Evolutionary conservation across 2,329 filamentous ascomycete species (phyloP).

Genomic region (Escovopsis sp.): DNA sequence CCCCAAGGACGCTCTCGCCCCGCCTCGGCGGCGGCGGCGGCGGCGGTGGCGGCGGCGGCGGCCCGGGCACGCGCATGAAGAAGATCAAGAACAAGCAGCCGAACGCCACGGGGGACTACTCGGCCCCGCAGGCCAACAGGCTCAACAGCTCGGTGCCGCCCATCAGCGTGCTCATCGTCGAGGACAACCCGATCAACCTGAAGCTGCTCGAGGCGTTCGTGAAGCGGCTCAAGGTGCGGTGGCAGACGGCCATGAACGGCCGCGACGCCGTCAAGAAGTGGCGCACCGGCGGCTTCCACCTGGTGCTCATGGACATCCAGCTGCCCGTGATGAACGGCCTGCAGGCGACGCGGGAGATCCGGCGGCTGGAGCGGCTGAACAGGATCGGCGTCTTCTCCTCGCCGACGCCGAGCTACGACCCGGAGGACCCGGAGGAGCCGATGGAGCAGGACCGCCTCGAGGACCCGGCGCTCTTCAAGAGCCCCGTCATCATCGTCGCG

Average conservation of each 20-base stretch:
- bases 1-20: conserved; percentile 32
- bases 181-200: conserved; percentile 97
- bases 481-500: conserved; percentile 93
- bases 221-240: conserved; percentile 86
- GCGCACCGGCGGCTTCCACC: conserved; percentile 80
- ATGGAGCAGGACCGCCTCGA: conserved; percentile 53
- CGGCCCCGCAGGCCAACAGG: conserved; percentile 42
- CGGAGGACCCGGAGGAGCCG: conserved; percentile 28
- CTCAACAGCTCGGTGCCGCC: conserved; percentile 77
- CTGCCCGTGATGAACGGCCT: conserved; percentile 92
- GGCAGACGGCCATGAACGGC: conserved; percentile 95
- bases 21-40: conserved; percentile 22
- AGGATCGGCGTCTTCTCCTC: conserved; percentile 81
- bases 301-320: conserved; percentile 98
- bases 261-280: conserved; percentile 87
- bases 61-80: conserved; percentile 20
- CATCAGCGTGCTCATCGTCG: conserved; percentile 93
- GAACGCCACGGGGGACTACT: conserved; percentile 24
- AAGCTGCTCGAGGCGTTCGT: conserved; percentile 89
- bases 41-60: too few species aligned
- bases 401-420: conserved; percentile 37
- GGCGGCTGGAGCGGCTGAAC: conserved; percentile 76
- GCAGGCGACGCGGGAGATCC: conserved; percentile 88
- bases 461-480: conserved; percentile 68
- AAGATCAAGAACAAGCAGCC: conserved; percentile 41